Evolutionary conservation across 2,329 filamentous ascomycete species (phyloP).

Genomic region (Elsinoe necatrix): DNA sequence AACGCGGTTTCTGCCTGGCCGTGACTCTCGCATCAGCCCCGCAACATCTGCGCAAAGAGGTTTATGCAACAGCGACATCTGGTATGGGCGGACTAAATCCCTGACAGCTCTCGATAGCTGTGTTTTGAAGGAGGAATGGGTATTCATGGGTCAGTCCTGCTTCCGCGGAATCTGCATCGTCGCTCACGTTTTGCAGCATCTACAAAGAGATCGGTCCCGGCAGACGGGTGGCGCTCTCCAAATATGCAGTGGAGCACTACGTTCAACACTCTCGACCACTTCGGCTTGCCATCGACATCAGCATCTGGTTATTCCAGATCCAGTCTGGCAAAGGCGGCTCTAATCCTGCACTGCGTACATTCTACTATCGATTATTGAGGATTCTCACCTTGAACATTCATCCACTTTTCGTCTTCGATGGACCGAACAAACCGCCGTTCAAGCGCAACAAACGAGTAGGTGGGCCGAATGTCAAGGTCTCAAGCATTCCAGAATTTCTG

Average conservation of each 20-base stretch:
- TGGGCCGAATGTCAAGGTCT: slow-evolving; percentile 52
- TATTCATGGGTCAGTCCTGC: slow-evolving; percentile 23
- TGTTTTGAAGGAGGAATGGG: slow-evolving; percentile 20
- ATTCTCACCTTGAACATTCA: slow-evolving; percentile 70
- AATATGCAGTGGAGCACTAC: slow-evolving; percentile 70
- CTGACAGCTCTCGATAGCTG: neutral
- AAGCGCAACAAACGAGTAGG: slow-evolving; percentile 71
- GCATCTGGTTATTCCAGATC: slow-evolving; percentile 94
- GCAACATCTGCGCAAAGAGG: neutral
- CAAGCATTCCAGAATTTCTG: slow-evolving; percentile 60
- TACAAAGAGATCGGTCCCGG: slow-evolving; percentile 83
- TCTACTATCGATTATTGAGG: slow-evolving; percentile 83
- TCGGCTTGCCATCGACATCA: slow-evolving; percentile 83
- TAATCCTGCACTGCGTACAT: slow-evolving; percentile 80
- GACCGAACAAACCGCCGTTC: slow-evolving; percentile 72
- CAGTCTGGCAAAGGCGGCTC: slow-evolving; percentile 76
- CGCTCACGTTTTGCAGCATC: slow-evolving; percentile 51
- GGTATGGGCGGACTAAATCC: neutral
- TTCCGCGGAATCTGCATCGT: neutral
- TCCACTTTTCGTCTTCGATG: slow-evolving; percentile 85
- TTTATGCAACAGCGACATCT: neutral
- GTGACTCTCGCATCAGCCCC: too few relatives aligned
- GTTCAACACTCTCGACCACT: slow-evolving; percentile 63
- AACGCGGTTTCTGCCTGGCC: neutral
- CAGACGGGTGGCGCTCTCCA: slow-evolving; percentile 69